Evolutionary conservation across 2,329 filamentous ascomycete genomes (phyloP), one percentile per base, ranked within the genome.

Genomic region (Fusarium veterinarium): DNA sequence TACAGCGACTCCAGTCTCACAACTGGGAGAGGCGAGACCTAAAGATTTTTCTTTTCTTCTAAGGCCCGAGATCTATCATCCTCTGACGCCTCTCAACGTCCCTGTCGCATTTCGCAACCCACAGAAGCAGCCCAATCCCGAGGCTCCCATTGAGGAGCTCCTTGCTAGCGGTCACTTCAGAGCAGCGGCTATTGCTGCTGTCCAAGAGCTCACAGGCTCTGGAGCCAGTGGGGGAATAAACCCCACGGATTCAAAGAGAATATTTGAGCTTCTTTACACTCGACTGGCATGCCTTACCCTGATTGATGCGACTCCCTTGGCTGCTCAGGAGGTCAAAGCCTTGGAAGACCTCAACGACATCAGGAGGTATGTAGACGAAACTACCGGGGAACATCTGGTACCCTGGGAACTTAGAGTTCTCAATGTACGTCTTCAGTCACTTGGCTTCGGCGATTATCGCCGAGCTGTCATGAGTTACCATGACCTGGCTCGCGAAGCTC

Each of bases 401-500:
- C 95, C 95, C 0, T 99, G 96, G 95, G 89, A 92, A 45, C 86
- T 99, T 58, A 90, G 96, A 11, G 88, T 98, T 6, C 86, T 98
- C 20, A 91, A 92, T 11, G 92, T 98, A 13, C 89, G 95, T 3
- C 86, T 98, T 25, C 94, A 97, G 75, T 94, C 93, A 0, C 88
- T 97, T 49, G 94, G 94, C 2, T 97, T 96, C 72, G 92, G 92
- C 8, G 96, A 99, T 81, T 90, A 91, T 55, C 88, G 95, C 8
- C 88, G 95, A 69, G 93, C 93, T 7, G 91, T 99, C 64, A 95
- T 96, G 87, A 93, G 93, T 48, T 94, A 97, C 79, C 97, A 97
- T 79, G 95, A 97, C 71, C 87, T 98, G 5, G 95, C 92, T 0
- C 84, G 93, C 13, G 94, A 97, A 80, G 94, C 93, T 5, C 87